Evolutionary conservation across 2,329 filamentous ascomycete genomes (phyloP), one percentile per base, ranked within the genome.

Genomic region (Phialophora expanda): DNA sequence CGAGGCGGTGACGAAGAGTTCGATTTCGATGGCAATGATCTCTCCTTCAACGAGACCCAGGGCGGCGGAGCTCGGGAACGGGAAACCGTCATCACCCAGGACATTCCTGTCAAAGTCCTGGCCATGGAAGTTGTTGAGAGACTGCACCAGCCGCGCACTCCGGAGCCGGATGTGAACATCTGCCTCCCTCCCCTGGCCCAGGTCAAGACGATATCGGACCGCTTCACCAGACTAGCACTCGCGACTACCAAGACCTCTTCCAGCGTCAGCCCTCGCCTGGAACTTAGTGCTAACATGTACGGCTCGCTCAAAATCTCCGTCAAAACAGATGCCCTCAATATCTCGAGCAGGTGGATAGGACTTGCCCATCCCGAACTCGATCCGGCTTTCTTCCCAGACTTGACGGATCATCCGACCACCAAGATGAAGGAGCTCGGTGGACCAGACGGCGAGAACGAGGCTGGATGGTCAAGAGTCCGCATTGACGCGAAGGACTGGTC

Each of bases 401-500:
- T 97, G 7, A 88, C 87, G 61, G 89, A 94, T 66, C 91, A 96
- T 76, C 93, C 93, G 0, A 93, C 89, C 76, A 92, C 92, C 59
- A 84, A 83, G 66, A 94, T 96, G 83, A 88, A 87, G 71, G 86
- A 79, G 59, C 72, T 86, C 0, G 83, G 83, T 4, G 80, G 79
- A 51, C 79, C 83, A 0, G 81, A 84, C 66, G 84, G 88, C 61
- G 88, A 87, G 22, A 91, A 91, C 14, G 91, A 93, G 14, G 88
- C 92, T 67, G 88, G 87, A 54, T 98, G 94, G 92, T 92, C 93
- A 0, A 92, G 87, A 26, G 94, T 98, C 41, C 85, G 91, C 61
- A 93, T 98, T 26, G 95, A 98, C 78, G 95, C 93, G 38, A 90
- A 88, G 76, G 95, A 99, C 76, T 98, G 95, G 94, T 92, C 92